Base-by-base conservation (phyloP, 106 monocot genomes). In the Dioscorea dumetorum region DNA sequence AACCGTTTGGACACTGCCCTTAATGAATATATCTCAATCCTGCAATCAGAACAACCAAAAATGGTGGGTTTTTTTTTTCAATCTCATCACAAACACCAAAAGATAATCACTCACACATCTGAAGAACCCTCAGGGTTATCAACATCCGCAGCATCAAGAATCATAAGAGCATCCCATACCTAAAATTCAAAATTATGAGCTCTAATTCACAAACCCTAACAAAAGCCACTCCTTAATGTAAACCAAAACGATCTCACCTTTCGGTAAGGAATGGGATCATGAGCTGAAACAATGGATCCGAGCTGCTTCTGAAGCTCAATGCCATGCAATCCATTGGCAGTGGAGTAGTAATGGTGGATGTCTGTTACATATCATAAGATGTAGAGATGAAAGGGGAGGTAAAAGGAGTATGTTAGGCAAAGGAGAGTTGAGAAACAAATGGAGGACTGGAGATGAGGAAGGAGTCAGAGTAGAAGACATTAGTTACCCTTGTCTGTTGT, bases 151-250 rank as follows among this genome's bases (percentile, higher is more conserved):
- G 93, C 80, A 75, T 93, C 93, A 12, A 93, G 80, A 75, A 88
- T 76, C 57, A 79, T 86, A 48, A 93, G 76, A 18, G 93, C 93
- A 68, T 93, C 79, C 93, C 93, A 93, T 5, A 88, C 88, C 93
- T 93, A 73, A 10, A 73, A 12, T n/a, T 57, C 34, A 62, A 49
- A 32, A 69, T 63, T 24, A 12, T 28, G 6, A 33, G 3, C 24
- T 24, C 17, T n/a, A n/a, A n/a, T n/a, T 41, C 35, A 14, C 13
- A 12, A 28, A 48, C 60, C 15, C 15, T 14, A 60, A 19, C 32
- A 48, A 24, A 58, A 59, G 10, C 19, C 16, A 60, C 15, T 17
- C 4, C 24, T 48, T 23, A 60, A n/a, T 12, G 21, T 9, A 17
- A 4, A 33, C 17, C 52, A 60, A 6, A 33, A 41, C 21, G 49